Evolutionary conservation across 805 yeast species (phyloP), one percentile per base, ranked within the genome.

Genomic region (Candida pseudofarinosa): DNA sequence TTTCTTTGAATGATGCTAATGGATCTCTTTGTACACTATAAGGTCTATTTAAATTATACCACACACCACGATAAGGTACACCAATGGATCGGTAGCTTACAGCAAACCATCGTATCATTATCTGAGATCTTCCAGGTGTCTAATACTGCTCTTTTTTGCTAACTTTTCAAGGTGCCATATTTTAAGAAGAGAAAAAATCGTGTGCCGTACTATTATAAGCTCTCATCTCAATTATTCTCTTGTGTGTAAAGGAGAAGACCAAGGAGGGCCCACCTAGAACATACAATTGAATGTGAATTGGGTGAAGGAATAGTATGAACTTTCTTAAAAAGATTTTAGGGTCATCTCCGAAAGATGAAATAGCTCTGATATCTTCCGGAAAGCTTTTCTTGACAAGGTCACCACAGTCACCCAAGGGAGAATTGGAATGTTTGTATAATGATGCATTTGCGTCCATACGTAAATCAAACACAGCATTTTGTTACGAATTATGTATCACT

Each of bases 361-460:
- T 88, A 26, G 78, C 81, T 7, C 72, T 77, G 54, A 73, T 93
- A 38, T 88, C 96, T 2, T 76, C 84, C 0, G 98, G 97, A 3
- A 83, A 82, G 63, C 73, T 91, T 37, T 85, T 73, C 56, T 70
- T 91, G 36, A 74, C 85, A 14, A 70, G 98, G 38, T 74, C 86
- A 1, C 85, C 86, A 4, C 74, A 73, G 17, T 86, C 96, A 2
- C 97, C 97, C 10, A 88, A 88, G 59, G 90, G 96, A 6, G 89
- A 81, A 19, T 70, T 81, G 30, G 97, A 93, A 62, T 84, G 90
- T 54, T 70, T 88, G 16, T 90, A 81, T 62, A 83, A 80, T 45
- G 95, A 88, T 52, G 90, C 95, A 1, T 80, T 80, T 32, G 80
- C 91, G 12, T 68, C 82, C 2, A 80, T 91, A 38, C 73, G 88